These are phyloP conservation scores for Anacardium occidentale DNA, from an alignment of 345 rosid genomes.

Conservation along the genomic window DNA sequence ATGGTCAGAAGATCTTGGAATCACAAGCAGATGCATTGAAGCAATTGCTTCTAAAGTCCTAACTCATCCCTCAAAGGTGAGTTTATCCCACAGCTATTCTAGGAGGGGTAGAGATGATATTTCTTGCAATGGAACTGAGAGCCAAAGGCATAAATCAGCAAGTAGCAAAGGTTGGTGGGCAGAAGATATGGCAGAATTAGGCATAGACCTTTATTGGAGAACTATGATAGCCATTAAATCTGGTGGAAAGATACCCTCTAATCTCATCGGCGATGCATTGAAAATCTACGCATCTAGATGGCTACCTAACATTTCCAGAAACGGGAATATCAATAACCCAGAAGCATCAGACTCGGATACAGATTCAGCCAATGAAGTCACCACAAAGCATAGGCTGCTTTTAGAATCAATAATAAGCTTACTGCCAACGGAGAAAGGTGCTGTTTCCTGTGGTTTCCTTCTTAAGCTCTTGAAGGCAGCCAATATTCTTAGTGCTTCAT, in stretches of 20 bases:
- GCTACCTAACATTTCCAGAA: conserved; percentile 68
- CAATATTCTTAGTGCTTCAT: conserved; percentile 66
- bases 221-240: conserved; percentile 85
- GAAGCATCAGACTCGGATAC: conserved; percentile 65
- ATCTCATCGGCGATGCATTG: conserved; percentile 76
- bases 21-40: conserved; percentile 84
- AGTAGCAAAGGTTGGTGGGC: conserved; percentile 87
- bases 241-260: conserved; percentile 63
- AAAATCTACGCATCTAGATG: conserved; percentile 79
- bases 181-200: conserved; percentile 86
- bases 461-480: conserved; percentile 86
- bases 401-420: conserved; percentile 84
- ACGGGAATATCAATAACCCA: conserved; percentile 35
- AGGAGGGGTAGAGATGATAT: conserved; percentile 72
- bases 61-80: conserved; percentile 69
- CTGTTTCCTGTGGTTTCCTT: conserved; percentile 79
- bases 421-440: conserved; percentile 76
- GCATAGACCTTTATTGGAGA: conserved; percentile 91
- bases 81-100: conserved; percentile 79
- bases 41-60: conserved; percentile 70
- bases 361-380: conserved; percentile 43
- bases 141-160: conserved; percentile 46
- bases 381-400: conserved; percentile 67
- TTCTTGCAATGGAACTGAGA: conserved; percentile 60
- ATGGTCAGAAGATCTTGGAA: conserved; percentile 87